Evolutionary conservation across 1,284 basidiomycete genomes (phyloP).

Genomic region (Apiotrichum laibachii): DNA sequence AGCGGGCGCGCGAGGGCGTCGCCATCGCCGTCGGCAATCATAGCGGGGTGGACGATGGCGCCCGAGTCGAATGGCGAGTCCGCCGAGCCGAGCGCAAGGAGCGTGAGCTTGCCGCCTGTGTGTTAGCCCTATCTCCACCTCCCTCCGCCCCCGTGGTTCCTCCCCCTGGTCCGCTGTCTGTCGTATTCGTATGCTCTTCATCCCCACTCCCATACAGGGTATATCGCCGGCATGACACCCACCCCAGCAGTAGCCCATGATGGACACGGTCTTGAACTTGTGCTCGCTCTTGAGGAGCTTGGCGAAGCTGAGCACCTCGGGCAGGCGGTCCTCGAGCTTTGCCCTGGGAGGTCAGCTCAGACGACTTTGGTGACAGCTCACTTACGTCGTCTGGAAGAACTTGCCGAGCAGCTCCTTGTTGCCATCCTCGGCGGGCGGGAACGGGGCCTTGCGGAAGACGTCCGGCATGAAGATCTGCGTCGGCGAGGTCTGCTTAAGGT

Average conservation of each 20-base stretch:
- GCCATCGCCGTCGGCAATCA: slow-evolving; percentile 42
- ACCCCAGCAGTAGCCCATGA: slow-evolving; percentile 48
- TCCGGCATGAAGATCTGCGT: slow-evolving; percentile 43
- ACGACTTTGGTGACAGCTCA: neutral
- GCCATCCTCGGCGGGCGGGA: slow-evolving; percentile 44
- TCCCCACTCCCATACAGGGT: too few relatives aligned
- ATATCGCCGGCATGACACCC: too few relatives aligned
- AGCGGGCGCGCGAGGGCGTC: slow-evolving; percentile 36
- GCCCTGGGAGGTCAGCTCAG: slow-evolving; percentile 24
- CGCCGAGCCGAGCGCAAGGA: slow-evolving; percentile 28
- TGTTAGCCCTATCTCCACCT: slow-evolving; percentile 5
- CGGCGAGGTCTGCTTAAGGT: slow-evolving; percentile 30
- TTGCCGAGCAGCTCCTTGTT: slow-evolving; percentile 38
- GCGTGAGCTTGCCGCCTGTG: slow-evolving; percentile 42
- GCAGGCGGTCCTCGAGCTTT: slow-evolving; percentile 38
- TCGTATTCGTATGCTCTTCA: too few relatives aligned
- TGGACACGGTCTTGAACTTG: slow-evolving; percentile 31
- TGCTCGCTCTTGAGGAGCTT: slow-evolving; percentile 28
- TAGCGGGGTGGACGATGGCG: slow-evolving; percentile 42
- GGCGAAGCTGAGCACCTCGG: slow-evolving; percentile 41
- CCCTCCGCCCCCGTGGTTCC: too few relatives aligned
- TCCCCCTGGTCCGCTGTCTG: too few relatives aligned
- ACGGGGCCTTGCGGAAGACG: slow-evolving; percentile 40
- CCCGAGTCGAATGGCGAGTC: slow-evolving; percentile 30
- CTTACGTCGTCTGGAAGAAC: slow-evolving; percentile 44